Percentiles rank a stretch among this genome's conserved stretches.
phyloP scores from a whole-genome alignment of 2,329 filamentous ascomycete species.

The Hypoxylon sp. region DNA sequence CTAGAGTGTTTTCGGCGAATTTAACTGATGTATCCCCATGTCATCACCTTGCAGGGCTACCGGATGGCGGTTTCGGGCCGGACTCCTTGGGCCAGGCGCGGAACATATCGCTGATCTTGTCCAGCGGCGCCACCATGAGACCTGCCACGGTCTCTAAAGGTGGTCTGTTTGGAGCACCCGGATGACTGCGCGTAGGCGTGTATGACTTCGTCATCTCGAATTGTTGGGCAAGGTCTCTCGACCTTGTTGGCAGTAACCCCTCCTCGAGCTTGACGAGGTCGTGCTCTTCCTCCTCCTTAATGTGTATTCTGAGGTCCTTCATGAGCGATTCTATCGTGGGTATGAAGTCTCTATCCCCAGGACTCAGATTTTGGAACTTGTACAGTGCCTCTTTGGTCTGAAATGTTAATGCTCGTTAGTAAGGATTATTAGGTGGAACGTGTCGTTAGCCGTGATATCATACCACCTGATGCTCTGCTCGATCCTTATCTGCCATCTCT shows the following conservation, averaged over 20 bases:
- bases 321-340: constrained; percentile 60
- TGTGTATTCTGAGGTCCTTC: constrained; percentile 58
- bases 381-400: constrained; percentile 64
- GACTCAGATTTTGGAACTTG: constrained; percentile 60
- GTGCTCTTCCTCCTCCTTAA: constrained; percentile 60
- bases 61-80: constrained; percentile 19
- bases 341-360: constrained; percentile 58
- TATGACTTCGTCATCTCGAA: constrained; percentile 64
- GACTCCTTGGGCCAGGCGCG: constrained; percentile 40
- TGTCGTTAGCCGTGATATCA: constrained; percentile 14
- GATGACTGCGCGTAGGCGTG: constrained; percentile 62
- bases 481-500: constrained; percentile 59
- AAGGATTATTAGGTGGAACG: not conserved
- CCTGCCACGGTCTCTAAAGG: constrained; percentile 65
- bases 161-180: constrained; percentile 61
- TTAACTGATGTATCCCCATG: not conserved
- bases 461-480: constrained; percentile 50
- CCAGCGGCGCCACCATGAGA: constrained; percentile 66
- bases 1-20: not conserved
- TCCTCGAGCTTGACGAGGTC: constrained; percentile 61
- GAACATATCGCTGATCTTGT: constrained; percentile 66
- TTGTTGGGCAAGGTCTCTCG: constrained; percentile 55
- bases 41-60: constrained; percentile 27
- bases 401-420: constrained; percentile 21
- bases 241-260: constrained; percentile 51